A percentile compares a stretch with the other conserved stretches of the same genome.
Evolutionary conservation across 345 rosid species (phyloP).

Genomic region (Rhodamnia argentea): DNA sequence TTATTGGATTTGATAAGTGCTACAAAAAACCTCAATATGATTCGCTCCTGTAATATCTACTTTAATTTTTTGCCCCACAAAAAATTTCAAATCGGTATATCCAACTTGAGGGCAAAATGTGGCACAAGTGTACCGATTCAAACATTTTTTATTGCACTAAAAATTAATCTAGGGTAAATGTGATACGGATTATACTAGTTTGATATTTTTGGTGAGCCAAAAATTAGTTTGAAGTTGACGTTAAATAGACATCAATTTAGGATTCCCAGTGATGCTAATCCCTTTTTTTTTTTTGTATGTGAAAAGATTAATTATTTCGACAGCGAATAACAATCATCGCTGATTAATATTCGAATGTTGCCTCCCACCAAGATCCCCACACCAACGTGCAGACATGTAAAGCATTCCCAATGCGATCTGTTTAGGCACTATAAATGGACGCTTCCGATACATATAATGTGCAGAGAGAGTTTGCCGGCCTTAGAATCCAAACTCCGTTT

Average conservation of each 20-base stretch:
- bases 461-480: neutral
- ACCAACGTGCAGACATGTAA: neutral
- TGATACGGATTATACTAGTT: rapidly evolving
- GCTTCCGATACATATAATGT: neutral
- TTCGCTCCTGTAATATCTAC: neutral
- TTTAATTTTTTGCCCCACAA: neutral
- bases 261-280: neutral
- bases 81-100: neutral
- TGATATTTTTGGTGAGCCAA: neutral
- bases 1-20: neutral
- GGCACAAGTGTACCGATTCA: neutral
- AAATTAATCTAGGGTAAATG: neutral
- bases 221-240: neutral
- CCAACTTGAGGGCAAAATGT: neutral
- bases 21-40: neutral
- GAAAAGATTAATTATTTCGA: neutral
- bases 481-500: neutral
- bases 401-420: neutral
- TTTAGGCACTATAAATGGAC: neutral
- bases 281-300: neutral
- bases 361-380: neutral
- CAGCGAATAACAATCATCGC: neutral
- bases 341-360: neutral
- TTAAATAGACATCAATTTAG: neutral
- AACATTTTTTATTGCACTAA: neutral